These are phyloP conservation scores for Penicillium palitans DNA, from an alignment of 2,329 filamentous ascomycete species.

Conservation along the genomic window DNA sequence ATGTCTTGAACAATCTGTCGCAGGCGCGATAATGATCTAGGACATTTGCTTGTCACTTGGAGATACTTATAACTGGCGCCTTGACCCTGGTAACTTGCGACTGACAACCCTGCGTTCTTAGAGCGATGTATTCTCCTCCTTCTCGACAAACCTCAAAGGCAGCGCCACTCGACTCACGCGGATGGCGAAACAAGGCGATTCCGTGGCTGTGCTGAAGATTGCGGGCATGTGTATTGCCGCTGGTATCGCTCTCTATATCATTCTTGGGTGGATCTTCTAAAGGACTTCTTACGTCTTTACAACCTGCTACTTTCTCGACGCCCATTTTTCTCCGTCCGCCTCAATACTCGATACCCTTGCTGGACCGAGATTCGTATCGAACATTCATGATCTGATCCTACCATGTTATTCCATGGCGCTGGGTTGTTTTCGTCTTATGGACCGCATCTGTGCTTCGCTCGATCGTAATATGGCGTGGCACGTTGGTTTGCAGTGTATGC, in stretches of 20 bases:
- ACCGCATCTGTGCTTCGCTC: not conserved
- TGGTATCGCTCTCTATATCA: conserved; percentile 75
- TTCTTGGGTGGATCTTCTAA: conserved; percentile 62
- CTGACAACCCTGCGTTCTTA: conserved; percentile 36
- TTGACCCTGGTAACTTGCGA: not conserved
- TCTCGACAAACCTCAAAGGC: conserved; percentile 78
- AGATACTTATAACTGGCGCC: too few species aligned
- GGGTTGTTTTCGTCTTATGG: not conserved
- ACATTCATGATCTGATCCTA: not conserved
- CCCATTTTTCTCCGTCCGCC: not conserved
- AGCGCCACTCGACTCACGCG: conserved; percentile 78
- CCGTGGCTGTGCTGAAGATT: conserved; percentile 85
- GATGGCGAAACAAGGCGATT: conserved; percentile 90
- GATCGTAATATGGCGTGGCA: not conserved
- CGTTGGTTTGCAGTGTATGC: too few species aligned
- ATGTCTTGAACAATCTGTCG: conserved; percentile 36
- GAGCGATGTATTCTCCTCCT: conserved; percentile 88
- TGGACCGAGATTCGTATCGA: conserved; percentile 17
- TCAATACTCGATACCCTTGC: conserved; percentile 18
- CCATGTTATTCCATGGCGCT: not conserved
- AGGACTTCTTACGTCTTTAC: not conserved
- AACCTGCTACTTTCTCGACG: not conserved
- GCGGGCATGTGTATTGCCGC: conserved; percentile 74
- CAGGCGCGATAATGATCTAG: not conserved
- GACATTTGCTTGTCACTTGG: not conserved